These are phyloP conservation scores for Xylaria sp. DNA, from an alignment of 2,329 filamentous ascomycete species.

Conservation along the genomic window DNA sequence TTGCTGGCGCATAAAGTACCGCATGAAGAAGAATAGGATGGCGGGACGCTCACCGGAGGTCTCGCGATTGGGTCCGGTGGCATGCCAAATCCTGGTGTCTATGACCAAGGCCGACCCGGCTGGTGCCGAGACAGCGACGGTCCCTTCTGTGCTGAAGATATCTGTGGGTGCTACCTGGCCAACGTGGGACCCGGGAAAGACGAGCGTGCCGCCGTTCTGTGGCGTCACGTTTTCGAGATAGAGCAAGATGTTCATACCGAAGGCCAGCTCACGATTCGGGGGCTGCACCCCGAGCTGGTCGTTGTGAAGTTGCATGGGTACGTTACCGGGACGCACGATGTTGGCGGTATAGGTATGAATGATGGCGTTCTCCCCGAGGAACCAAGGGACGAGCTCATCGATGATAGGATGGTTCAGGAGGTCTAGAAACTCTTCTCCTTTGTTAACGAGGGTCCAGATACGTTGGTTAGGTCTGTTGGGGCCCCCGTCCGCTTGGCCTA, in stretches of 20 bases:
- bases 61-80: neutral
- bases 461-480: neutral
- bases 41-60: neutral
- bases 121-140: neutral
- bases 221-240: neutral
- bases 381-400: neutral
- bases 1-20: neutral
- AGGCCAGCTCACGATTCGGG: neutral
- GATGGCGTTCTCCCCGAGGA: neutral
- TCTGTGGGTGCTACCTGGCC: neutral
- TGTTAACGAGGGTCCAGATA: neutral
- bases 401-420: neutral
- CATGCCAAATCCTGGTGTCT: neutral
- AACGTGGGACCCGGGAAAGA: neutral
- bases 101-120: neutral
- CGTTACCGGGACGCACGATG: neutral
- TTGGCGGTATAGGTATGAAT: neutral
- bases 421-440: neutral
- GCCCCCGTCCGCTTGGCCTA: neutral
- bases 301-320: neutral
- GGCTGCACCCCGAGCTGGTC: neutral
- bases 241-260: neutral
- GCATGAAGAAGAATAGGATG: neutral
- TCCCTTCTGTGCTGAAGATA: neutral
- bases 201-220: neutral